A percentile compares a stretch with the other conserved stretches of the same genome.
phyloP scores from a whole-genome alignment of 768 basidiomycete genomes.

The Phylloporus sp. region DNA sequence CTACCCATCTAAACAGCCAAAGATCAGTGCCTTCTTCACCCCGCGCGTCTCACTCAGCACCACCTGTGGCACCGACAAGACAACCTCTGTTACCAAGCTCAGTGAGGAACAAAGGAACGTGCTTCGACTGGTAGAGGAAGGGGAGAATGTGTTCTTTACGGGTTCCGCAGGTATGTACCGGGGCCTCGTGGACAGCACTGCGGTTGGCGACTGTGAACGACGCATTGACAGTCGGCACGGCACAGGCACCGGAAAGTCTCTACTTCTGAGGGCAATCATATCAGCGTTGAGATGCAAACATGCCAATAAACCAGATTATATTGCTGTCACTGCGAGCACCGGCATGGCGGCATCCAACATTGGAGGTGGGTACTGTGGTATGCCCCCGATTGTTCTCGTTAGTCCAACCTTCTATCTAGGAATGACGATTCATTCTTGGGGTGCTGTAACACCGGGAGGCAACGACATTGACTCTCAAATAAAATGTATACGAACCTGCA shows the following conservation, averaged over 20 bases:
- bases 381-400: background rate
- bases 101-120: slow-evolving; percentile 54
- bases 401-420: slow-evolving; percentile 31
- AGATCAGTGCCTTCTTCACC: slow-evolving; percentile 25
- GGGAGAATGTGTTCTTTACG: slow-evolving; percentile 63
- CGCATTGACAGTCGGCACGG: background rate
- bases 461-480: slow-evolving; percentile 46
- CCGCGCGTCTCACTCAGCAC: slow-evolving; percentile 26
- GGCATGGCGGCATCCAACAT: slow-evolving; percentile 50
- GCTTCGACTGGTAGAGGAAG: slow-evolving; percentile 50
- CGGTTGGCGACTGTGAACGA: background rate
- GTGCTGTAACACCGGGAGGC: slow-evolving; percentile 48
- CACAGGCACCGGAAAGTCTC: slow-evolving; percentile 62
- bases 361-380: slow-evolving; percentile 27
- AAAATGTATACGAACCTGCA: slow-evolving; percentile 48
- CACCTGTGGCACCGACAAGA: slow-evolving; percentile 29
- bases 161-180: slow-evolving; percentile 55
- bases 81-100: slow-evolving; percentile 37
- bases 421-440: slow-evolving; percentile 59
- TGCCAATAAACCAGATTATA: slow-evolving; percentile 27
- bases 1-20: slow-evolving; percentile 18
- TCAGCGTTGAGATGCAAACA: slow-evolving; percentile 40
- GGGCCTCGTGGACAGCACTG: background rate
- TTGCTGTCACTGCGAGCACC: slow-evolving; percentile 46
- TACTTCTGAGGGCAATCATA: slow-evolving; percentile 58